Evolutionary conservation across 2,329 filamentous ascomycete genomes (phyloP).

Genomic region (Myriosclerotinia duriaeana): DNA sequence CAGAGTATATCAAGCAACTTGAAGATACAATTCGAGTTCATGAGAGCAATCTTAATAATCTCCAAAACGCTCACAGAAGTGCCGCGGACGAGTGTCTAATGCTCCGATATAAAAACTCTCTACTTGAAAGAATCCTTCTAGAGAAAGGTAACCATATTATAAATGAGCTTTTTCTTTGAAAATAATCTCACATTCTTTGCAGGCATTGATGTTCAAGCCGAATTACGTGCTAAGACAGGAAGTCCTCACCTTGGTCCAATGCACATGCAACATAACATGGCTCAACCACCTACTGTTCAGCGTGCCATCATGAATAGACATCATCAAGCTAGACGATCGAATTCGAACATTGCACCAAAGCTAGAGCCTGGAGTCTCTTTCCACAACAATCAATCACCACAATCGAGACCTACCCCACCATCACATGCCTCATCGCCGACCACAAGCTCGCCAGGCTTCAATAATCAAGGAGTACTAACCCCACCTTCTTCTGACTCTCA

Average conservation of each 20-base stretch:
- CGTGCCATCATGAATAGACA: constrained; percentile 79
- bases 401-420: constrained; percentile 77
- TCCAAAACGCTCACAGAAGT: constrained; percentile 91
- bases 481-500: constrained; percentile 59
- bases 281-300: constrained; percentile 74
- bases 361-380: constrained; percentile 53
- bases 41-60: constrained; percentile 86
- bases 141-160: constrained; percentile 71
- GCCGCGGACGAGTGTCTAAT: constrained; percentile 97
- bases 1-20: constrained; percentile 98
- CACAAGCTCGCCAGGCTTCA: constrained; percentile 60
- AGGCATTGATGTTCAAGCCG: constrained; percentile 97
- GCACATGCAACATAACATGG: constrained; percentile 64
- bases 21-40: constrained; percentile 97
- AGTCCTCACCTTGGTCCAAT: constrained; percentile 76
- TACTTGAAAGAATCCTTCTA: constrained; percentile 89
- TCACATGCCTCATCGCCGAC: constrained; percentile 73
- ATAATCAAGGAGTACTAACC: constrained; percentile 57
- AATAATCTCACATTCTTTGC: constrained; percentile 27
- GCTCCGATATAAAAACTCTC: constrained; percentile 97
- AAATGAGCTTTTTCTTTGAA: background rate
- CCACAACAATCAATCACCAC: constrained; percentile 53
- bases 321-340: constrained; percentile 66
- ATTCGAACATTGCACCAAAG: constrained; percentile 74
- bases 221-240: constrained; percentile 87